phyloP scores from a whole-genome alignment of 2,329 filamentous ascomycete genomes.

The Clonostachys rhizophaga region DNA sequence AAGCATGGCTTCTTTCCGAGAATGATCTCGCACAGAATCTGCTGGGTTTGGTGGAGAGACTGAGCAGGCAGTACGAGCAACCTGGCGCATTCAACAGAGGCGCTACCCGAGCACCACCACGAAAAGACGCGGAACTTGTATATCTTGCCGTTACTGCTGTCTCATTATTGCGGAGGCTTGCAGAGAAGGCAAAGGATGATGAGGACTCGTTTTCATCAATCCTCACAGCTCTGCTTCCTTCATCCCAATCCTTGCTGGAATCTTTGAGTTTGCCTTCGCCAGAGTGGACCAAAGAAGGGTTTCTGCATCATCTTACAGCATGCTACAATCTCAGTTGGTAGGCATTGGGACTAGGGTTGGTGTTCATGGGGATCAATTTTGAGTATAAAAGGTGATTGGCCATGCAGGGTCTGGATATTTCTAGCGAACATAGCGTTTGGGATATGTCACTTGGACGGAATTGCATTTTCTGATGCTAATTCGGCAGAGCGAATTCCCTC shows the following conservation, averaged over 20 bases:
- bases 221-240: conserved; percentile 39
- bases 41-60: conserved; percentile 66
- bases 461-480: not conserved
- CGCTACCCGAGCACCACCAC: conserved; percentile 21
- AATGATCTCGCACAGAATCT: conserved; percentile 82
- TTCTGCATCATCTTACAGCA: conserved; percentile 64
- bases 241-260: conserved; percentile 61
- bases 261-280: conserved; percentile 60
- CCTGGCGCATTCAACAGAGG: conserved; percentile 25
- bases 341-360: not conserved
- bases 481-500: no score
- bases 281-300: conserved; percentile 58
- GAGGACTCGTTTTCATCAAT: conserved; percentile 49
- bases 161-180: conserved; percentile 61
- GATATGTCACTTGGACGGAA: no score
- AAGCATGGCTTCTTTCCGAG: conserved; percentile 75
- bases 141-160: conserved; percentile 67
- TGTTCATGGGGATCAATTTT: not conserved
- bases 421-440: not conserved
- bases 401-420: not conserved
- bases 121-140: conserved; percentile 46
- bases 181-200: conserved; percentile 62
- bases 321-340: conserved; percentile 46
- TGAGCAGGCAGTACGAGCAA: conserved; percentile 60
- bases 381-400: not conserved